Conservation (phyloP, 768 basidiomycete species). For the Pisolithus marmoratus region DNA sequence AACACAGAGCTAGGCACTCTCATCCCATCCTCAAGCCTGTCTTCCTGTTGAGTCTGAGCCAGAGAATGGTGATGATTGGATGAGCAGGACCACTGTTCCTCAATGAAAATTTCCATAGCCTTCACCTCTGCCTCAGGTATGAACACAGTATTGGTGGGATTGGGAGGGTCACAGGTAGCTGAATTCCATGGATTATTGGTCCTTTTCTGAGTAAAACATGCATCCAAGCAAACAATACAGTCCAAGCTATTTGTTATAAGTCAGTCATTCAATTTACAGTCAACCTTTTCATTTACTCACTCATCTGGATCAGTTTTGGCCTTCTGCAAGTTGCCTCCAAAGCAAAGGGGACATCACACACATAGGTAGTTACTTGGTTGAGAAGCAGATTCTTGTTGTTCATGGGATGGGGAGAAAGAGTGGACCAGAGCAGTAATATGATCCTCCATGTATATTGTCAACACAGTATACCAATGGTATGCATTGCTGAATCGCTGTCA, state of each 20-base stretch:
- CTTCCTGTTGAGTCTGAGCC: neutral
- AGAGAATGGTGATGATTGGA: neutral
- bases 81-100: neutral
- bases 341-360: constrained; percentile 10
- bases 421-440: no score
- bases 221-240: constrained; percentile 28
- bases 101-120: constrained; percentile 11
- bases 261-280: neutral
- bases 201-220: constrained; percentile 30
- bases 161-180: neutral
- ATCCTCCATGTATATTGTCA: no score
- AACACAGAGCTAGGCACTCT: constrained; percentile 25
- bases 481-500: no score
- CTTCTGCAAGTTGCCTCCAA: neutral
- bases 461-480: no score
- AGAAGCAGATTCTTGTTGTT: no score
- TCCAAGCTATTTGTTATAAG: constrained; percentile 15
- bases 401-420: no score
- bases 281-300: neutral
- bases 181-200: constrained; percentile 9
- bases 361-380: no score
- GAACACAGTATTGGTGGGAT: constrained; percentile 6
- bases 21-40: constrained; percentile 17
- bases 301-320: neutral
- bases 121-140: constrained; percentile 12